These are phyloP conservation scores for Penicillium sp. DNA, from an alignment of 2,329 filamentous ascomycete species.

Conservation along the genomic window DNA sequence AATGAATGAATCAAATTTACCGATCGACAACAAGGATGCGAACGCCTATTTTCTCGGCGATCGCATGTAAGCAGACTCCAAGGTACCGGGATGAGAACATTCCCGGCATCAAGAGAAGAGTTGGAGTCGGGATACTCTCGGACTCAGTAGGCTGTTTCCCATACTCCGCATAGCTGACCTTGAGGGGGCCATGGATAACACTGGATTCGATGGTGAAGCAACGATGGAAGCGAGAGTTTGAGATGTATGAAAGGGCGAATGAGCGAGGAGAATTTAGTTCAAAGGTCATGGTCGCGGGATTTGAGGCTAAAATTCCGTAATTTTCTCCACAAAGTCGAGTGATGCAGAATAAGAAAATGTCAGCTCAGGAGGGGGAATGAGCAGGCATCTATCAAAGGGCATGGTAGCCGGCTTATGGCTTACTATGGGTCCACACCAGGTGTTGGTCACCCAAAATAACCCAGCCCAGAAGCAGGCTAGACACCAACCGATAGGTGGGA, in stretches of 20 bases:
- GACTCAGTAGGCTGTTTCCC: not conserved
- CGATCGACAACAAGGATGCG: slow-evolving; percentile 8
- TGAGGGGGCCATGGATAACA: slow-evolving; percentile 3
- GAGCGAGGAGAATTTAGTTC: not conserved
- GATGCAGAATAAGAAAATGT: not conserved
- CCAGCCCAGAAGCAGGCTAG: too few species aligned
- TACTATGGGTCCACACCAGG: too few species aligned
- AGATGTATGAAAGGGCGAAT: slow-evolving; percentile 1
- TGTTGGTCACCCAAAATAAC: too few species aligned
- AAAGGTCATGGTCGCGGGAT: not conserved
- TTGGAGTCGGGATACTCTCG: slow-evolving; percentile 1
- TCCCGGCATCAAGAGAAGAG: slow-evolving; percentile 2
- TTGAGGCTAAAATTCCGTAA: not conserved
- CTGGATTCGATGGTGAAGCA: slow-evolving; percentile 6
- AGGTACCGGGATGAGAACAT: slow-evolving; percentile 7
- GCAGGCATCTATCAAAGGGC: too few species aligned
- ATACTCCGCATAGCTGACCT: slow-evolving; percentile 7
- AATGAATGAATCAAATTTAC: not conserved
- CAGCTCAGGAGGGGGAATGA: not conserved
- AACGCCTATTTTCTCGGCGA: slow-evolving; percentile 9
- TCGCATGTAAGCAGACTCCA: not conserved
- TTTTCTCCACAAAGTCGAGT: not conserved
- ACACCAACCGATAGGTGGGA: too few species aligned
- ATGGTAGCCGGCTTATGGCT: too few species aligned
- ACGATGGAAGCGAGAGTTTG: slow-evolving; percentile 7